phyloP scores from a whole-genome alignment of 2,329 filamentous ascomycete genomes.

The Pleoardoris graminearum region DNA sequence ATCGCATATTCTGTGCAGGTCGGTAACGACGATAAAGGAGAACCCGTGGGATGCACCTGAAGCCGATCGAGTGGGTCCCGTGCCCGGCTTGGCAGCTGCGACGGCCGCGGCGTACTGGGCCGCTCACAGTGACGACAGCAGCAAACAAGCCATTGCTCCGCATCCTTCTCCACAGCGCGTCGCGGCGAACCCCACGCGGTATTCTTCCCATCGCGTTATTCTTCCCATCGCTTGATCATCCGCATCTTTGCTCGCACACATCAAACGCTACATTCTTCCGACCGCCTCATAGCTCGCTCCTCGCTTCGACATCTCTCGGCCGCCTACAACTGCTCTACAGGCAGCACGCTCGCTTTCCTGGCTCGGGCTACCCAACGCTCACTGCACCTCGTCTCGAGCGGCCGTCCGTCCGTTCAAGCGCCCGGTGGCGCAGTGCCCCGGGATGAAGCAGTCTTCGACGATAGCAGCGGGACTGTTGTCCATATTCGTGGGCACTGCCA shows the following conservation, averaged over 20 bases:
- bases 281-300: not conserved
- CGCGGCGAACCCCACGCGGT: not conserved
- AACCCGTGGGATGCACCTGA: too few relatives aligned
- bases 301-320: too few relatives aligned
- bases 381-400: too few relatives aligned
- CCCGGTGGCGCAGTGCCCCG: constrained; percentile 19
- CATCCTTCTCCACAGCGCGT: not conserved
- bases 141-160: constrained; percentile 1
- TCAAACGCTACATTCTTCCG: not conserved
- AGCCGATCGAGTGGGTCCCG: too few relatives aligned
- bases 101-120: not conserved
- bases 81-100: too few relatives aligned
- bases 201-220: not conserved
- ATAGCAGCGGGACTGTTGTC: constrained; percentile 34
- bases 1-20: too few relatives aligned
- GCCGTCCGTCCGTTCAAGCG: constrained; percentile 12
- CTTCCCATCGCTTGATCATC: not conserved
- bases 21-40: too few relatives aligned
- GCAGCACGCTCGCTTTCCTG: not conserved
- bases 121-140: constrained; percentile 12
- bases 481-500: constrained; percentile 30
- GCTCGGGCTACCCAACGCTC: too few relatives aligned
- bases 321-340: not conserved
- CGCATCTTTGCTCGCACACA: not conserved
- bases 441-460: constrained; percentile 27